These are phyloP conservation scores for Ophiostoma himal-ulmi DNA, from an alignment of 2,329 filamentous ascomycete genomes.

Conservation along the genomic window DNA sequence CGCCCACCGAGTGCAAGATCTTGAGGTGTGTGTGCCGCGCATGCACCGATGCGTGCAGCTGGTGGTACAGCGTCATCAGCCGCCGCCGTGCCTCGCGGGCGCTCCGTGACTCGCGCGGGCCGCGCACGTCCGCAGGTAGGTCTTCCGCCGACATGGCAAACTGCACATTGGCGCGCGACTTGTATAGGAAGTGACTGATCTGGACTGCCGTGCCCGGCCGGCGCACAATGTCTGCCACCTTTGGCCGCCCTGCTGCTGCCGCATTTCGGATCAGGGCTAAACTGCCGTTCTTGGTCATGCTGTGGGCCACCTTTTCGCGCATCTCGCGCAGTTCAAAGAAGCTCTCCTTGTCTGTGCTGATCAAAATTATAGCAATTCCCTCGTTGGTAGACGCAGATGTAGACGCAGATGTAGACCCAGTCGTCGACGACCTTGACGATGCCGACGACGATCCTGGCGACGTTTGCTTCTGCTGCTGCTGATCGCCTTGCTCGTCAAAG, in stretches of 20 bases:
- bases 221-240: constrained; percentile 62
- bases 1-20: constrained; percentile 71
- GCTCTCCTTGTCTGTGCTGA: constrained; percentile 86
- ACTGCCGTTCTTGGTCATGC: constrained; percentile 69
- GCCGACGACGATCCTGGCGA: not conserved
- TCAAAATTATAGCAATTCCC: constrained; percentile 85
- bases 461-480: not conserved
- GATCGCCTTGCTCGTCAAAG: constrained; percentile 51
- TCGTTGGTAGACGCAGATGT: constrained; percentile 42
- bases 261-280: constrained; percentile 69
- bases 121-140: constrained; percentile 40
- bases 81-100: constrained; percentile 55
- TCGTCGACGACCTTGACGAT: not conserved
- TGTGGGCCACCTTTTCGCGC: constrained; percentile 57
- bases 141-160: constrained; percentile 82
- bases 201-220: constrained; percentile 57
- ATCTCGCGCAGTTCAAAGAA: constrained; percentile 83
- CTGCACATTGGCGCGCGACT: constrained; percentile 89
- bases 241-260: constrained; percentile 63
- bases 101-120: constrained; percentile 35
- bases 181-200: constrained; percentile 90
- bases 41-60: constrained; percentile 79
- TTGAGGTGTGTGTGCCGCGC: constrained; percentile 77
- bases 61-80: constrained; percentile 78
- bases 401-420: constrained; percentile 37